phyloP scores from a whole-genome alignment of 2,329 filamentous ascomycete genomes.

The Cephalotrichum gorgonifer region DNA sequence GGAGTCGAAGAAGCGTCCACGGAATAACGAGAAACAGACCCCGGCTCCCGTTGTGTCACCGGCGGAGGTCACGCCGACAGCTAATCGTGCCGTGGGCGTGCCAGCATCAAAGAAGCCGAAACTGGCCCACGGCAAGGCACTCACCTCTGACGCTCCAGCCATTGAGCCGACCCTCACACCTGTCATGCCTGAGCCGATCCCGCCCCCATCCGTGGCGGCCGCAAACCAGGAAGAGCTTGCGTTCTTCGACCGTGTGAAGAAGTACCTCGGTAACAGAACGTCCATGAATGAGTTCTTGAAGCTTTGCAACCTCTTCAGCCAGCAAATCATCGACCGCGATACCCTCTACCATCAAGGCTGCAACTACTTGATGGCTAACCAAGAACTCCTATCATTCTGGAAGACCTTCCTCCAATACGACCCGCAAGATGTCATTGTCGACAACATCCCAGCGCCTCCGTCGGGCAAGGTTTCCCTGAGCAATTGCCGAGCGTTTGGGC shows the following conservation, averaged over 20 bases:
- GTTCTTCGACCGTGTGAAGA: slow-evolving; percentile 96
- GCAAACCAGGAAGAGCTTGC: slow-evolving; percentile 76
- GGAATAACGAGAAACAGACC: slow-evolving; percentile 42
- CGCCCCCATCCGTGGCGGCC: slow-evolving; percentile 61
- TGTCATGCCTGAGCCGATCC: slow-evolving; percentile 75
- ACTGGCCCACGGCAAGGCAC: slow-evolving; percentile 55
- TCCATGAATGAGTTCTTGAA: slow-evolving; percentile 95
- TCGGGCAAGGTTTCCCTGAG: slow-evolving; percentile 80
- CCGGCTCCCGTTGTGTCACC: slow-evolving; percentile 22
- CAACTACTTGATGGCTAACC: slow-evolving; percentile 77
- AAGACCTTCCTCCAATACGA: slow-evolving; percentile 74
- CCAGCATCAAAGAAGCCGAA: slow-evolving; percentile 56
- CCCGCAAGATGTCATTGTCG: slow-evolving; percentile 65
- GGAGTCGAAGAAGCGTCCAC: slow-evolving; percentile 80
- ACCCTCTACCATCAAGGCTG: slow-evolving; percentile 74
- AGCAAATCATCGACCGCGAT: slow-evolving; percentile 81
- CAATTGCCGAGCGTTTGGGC: slow-evolving; percentile 90
- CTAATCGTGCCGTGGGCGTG: slow-evolving; percentile 18
- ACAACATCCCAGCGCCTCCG: slow-evolving; percentile 67
- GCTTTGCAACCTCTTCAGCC: slow-evolving; percentile 88
- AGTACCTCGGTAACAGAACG: slow-evolving; percentile 85
- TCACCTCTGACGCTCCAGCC: slow-evolving; percentile 45
- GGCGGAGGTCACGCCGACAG: neutral
- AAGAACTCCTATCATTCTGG: slow-evolving; percentile 83
- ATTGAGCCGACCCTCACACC: slow-evolving; percentile 85